Evolutionary conservation across 768 basidiomycete species (phyloP), one percentile per base, ranked within the genome.

Genomic region (Mycena kentingensis): DNA sequence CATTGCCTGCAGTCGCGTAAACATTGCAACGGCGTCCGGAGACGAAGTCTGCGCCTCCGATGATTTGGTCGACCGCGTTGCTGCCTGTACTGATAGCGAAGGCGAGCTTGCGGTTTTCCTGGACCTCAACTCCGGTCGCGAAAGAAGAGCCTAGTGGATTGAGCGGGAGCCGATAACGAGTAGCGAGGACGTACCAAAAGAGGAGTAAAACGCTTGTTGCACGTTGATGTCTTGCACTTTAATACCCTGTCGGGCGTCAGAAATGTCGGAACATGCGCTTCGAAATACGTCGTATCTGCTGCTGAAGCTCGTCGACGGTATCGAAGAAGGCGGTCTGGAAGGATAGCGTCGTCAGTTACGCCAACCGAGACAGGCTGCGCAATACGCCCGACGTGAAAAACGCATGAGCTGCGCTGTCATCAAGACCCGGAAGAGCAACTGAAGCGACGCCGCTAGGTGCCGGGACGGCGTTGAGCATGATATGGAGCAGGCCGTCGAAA

Each of bases 201-300:
- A 46, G 6, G 63, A 67, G 19, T 62, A 56, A 41, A 67, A 60
- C 41, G 85, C 90, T 72, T 97, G 97, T 55, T 98, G 83, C 71
- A 97, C 98, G 45, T 88, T 68, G 51, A 98, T 97, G 66, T 98
- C 95, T 75, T 96, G 93, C 24, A 93, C 85, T 58, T 94, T 96
- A 68, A 96, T 95, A 13, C 94, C 93, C 93, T 96, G 60, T 7
- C 34, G 38, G 29, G 19, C 13, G 39, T 29, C 11, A 42, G n/a
- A 12, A 18, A 36, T 38, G 46, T 26, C 44, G 18, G 63, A 62
- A 60, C 53, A 60, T 56, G 45, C 32, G 32, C 24, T 41, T 27
- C 39, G 48, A 49, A 10, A 25, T 22, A 26, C 4, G 4, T 47
- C 78, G 26, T 61, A 87, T 90, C 65, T 92, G 87, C 59, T 88